phyloP scores from a whole-genome alignment of 371 early-diverging fungal species.

The Paraphysoderma sedebokerense region DNA sequence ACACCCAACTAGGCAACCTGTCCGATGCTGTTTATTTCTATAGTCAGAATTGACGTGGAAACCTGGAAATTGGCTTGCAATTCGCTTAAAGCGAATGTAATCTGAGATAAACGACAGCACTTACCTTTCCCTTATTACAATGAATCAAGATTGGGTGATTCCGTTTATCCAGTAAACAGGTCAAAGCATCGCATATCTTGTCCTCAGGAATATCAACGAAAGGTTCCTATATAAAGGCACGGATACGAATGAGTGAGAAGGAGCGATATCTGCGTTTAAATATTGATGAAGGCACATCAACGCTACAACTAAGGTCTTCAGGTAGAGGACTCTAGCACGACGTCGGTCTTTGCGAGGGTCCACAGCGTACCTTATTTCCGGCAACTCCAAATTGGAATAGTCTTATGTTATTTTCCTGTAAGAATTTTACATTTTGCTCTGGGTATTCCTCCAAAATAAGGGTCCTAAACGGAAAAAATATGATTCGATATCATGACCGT shows the following conservation, averaged over 20 bases:
- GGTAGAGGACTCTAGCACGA: too few species aligned
- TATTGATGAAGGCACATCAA: background rate
- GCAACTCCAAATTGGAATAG: constrained; percentile 90
- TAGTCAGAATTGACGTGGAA: background rate
- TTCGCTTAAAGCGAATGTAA: background rate
- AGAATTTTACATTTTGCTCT: constrained; percentile 71
- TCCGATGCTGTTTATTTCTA: constrained; percentile 55
- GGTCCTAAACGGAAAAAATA: constrained; percentile 37
- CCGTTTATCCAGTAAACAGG: constrained; percentile 53
- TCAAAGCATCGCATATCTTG: constrained; percentile 69
- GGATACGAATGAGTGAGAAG: background rate
- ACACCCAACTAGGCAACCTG: constrained; percentile 90
- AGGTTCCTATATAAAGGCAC: constrained; percentile 50
- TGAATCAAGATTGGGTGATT: constrained; percentile 90
- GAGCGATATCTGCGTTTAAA: background rate
- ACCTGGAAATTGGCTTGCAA: background rate
- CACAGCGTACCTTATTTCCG: constrained; percentile 63
- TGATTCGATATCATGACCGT: too few species aligned
- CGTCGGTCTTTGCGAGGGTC: too few species aligned
- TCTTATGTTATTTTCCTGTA: constrained; percentile 62
- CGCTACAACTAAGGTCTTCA: too few species aligned
- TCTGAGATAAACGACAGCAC: background rate
- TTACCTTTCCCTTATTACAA: constrained; percentile 88
- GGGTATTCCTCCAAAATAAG: constrained; percentile 90
- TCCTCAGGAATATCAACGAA: constrained; percentile 96